These are phyloP conservation scores for Komagataella mondaviorum DNA, from an alignment of 805 yeast genomes.

Conservation along the genomic window DNA sequence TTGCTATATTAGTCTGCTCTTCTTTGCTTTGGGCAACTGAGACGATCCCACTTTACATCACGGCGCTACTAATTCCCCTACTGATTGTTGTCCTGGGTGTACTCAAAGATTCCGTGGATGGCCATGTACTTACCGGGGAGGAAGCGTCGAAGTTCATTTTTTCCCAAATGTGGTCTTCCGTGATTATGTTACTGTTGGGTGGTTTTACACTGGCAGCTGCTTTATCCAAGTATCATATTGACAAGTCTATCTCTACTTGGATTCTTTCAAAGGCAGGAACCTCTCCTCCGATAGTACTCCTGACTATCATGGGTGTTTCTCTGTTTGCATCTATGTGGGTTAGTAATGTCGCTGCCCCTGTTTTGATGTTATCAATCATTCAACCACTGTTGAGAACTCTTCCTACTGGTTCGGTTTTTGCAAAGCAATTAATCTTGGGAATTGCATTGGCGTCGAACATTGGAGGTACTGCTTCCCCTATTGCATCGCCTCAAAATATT, in stretches of 20 bases:
- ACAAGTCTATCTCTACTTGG: slow-evolving; percentile 72
- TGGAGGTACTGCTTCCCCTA: slow-evolving; percentile 97
- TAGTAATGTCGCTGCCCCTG: slow-evolving; percentile 95
- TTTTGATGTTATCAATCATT: slow-evolving; percentile 77
- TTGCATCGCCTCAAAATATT: slow-evolving; percentile 93
- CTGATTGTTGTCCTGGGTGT: slow-evolving; percentile 64
- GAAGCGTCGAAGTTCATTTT: slow-evolving; percentile 72
- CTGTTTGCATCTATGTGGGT: slow-evolving; percentile 89
- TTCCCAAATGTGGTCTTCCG: slow-evolving; percentile 90
- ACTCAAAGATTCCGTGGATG: slow-evolving; percentile 38
- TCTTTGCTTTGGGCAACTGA: slow-evolving; percentile 95
- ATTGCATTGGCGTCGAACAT: slow-evolving; percentile 87
- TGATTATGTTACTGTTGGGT: slow-evolving; percentile 78
- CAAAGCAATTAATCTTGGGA: slow-evolving; percentile 77
- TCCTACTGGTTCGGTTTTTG: slow-evolving; percentile 66
- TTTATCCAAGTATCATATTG: slow-evolving; percentile 79
- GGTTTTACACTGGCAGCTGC: slow-evolving; percentile 96
- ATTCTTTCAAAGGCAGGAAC: slow-evolving; percentile 78
- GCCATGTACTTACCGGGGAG: slow-evolving; percentile 40
- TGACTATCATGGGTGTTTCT: slow-evolving; percentile 79
- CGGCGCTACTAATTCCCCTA: slow-evolving; percentile 75
- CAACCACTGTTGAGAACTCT: slow-evolving; percentile 81
- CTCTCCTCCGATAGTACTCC: slow-evolving; percentile 61
- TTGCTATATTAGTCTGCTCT: slow-evolving; percentile 70
- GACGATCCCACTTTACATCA: slow-evolving; percentile 81